Evolutionary conservation across 176 grass and related monocot genomes (phyloP), one percentile per base, ranked within the genome.

Genomic region (Oryza meridionalis): DNA sequence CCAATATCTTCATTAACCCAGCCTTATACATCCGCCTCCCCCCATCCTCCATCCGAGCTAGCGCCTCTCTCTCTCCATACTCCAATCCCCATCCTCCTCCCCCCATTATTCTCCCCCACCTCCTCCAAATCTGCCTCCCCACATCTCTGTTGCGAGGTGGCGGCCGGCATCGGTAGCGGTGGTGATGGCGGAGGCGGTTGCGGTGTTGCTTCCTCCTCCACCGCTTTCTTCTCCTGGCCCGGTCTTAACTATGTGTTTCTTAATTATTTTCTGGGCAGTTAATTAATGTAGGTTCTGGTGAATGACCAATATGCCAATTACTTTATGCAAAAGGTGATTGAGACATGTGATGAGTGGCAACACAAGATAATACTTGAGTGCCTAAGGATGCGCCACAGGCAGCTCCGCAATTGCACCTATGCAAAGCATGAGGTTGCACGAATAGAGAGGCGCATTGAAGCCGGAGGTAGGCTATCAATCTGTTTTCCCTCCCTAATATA

Each of bases 291-390:
- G 82, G 63, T 46, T 8, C 69, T 84, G 82, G 35, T 84, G 19
- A 76, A 58, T 9, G 45, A 84, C 73, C 72, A 67, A 27, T 84
- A 67, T 69, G 82, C 82, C 29, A 84, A 84, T 45, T 84, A 69
- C 17, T 72, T 84, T 67, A 45, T 84, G 11, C 82, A 84, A 17
- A 84, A 50, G 43, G 72, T 53, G 12, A 46, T 84, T 1, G 72
- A 84, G 62, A 77, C 62, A n/a, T 77, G 82, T 8, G 27, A 76
- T 0, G 82, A 77, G 29, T 21, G 33, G 82, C 47, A 67, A 6
- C 42, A 31, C 9, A 25, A 76, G 25, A 6, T 68, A 49, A 77
- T 84, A 15, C 43, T 84, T 4, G 45, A 8, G 4, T 33, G 4
- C 7, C 49, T 77, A 9, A 77, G 16, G 74, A 8, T 17, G 12